These are phyloP conservation scores for Entomortierella chlamydospora DNA, from an alignment of 192 early-diverging fungal genomes.

Conservation along the genomic window DNA sequence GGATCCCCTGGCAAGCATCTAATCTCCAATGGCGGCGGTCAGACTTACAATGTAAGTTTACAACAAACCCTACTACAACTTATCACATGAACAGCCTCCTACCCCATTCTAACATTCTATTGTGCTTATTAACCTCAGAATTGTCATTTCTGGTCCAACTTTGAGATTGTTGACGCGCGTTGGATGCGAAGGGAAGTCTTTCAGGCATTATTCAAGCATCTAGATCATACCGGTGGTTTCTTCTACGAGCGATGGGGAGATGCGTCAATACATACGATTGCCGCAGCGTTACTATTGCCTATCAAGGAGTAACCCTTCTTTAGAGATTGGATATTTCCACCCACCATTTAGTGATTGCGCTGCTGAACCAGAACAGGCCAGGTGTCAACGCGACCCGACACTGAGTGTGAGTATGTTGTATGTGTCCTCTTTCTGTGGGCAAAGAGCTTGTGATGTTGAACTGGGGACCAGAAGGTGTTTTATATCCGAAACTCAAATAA, in stretches of 20 bases:
- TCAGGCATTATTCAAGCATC: conserved; percentile 72
- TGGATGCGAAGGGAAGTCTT: conserved; percentile 79
- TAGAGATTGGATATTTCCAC: conserved; percentile 80
- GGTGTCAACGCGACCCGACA: conserved; percentile 64
- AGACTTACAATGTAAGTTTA: conserved; percentile 71
- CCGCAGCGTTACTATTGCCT: conserved; percentile 67
- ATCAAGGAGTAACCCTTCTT: conserved; percentile 79
- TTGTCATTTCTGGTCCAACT: conserved; percentile 93
- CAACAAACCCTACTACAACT: no score
- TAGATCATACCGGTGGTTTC: conserved; percentile 84
- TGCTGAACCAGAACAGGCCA: conserved; percentile 54
- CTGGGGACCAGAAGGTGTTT: no score
- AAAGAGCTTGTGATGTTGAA: no score
- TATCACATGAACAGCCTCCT: no score
- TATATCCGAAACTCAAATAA: no score
- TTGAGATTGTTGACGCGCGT: conserved; percentile 77
- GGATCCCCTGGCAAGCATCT: conserved; percentile 64
- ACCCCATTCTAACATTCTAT: no score
- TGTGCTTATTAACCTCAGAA: no score
- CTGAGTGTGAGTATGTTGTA: conserved; percentile 60
- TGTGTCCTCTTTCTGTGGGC: background rate
- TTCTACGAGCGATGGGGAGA: conserved; percentile 89
- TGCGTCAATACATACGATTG: conserved; percentile 80
- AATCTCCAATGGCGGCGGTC: conserved; percentile 64
- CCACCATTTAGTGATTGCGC: conserved; percentile 71